Evolutionary conservation across 169 alveolate species (phyloP).

Genomic region (Plasmodium yoelii): DNA sequence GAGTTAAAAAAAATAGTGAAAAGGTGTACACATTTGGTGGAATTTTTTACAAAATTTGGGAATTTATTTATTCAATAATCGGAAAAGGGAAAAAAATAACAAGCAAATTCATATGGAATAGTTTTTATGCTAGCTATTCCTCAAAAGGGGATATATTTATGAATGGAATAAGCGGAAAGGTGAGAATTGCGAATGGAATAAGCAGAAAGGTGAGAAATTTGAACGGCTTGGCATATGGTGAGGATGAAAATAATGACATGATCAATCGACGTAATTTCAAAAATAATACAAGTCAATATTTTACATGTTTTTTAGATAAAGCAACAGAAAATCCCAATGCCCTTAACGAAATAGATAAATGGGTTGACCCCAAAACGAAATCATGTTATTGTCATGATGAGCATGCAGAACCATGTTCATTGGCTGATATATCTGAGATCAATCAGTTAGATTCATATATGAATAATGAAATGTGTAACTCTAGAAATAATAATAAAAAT

Average conservation of each 20-base stretch:
- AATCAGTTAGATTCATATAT: conserved; percentile 15
- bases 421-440: conserved; percentile 7
- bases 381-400: conserved; percentile 69
- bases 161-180: too few species aligned
- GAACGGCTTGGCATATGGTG: too few species aligned
- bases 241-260: neutral
- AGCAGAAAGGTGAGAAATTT: too few species aligned
- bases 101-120: too few species aligned
- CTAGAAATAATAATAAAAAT: neutral
- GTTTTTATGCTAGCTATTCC: too few species aligned
- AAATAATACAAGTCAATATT: conserved; percentile 29
- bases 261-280: neutral
- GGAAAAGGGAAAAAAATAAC: too few species aligned
- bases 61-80: too few species aligned
- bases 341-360: conserved; percentile 21
- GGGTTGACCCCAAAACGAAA: conserved; percentile 26
- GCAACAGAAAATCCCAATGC: conserved; percentile 30
- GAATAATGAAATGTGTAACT: conserved; percentile 13
- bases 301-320: conserved; percentile 58
- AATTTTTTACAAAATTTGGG: too few species aligned
- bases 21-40: too few species aligned
- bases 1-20: too few species aligned
- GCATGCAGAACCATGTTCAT: conserved; percentile 40
- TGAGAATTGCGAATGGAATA: too few species aligned
- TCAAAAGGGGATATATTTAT: too few species aligned